Conservation (phyloP, 306 rosid species). For the Parietaria judaica region DNA sequence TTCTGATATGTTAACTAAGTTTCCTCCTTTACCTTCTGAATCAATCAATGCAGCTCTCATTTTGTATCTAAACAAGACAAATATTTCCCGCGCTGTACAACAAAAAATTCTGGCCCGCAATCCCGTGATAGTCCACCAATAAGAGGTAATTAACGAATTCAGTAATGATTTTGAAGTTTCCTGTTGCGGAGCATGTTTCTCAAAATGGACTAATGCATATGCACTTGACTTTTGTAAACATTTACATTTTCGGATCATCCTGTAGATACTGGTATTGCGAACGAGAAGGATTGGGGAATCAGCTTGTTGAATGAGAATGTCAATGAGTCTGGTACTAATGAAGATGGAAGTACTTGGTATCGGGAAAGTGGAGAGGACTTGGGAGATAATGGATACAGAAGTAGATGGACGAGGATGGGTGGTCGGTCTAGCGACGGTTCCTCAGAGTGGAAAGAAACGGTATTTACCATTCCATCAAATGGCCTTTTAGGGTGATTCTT, state of each 20-base stretch:
- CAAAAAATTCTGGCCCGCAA: slow-evolving; percentile 71
- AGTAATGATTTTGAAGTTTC: background rate
- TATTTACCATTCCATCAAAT: slow-evolving; percentile 12
- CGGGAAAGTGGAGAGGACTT: slow-evolving; percentile 80
- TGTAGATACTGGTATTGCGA: slow-evolving; percentile 93
- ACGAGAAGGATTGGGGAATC: slow-evolving; percentile 97
- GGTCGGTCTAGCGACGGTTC: slow-evolving; percentile 67
- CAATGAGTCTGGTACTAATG: slow-evolving; percentile 82
- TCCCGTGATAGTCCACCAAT: slow-evolving; percentile 93
- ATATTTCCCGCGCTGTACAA: slow-evolving; percentile 63
- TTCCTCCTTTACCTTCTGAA: slow-evolving; percentile 8
- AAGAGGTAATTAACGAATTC: slow-evolving; percentile 49
- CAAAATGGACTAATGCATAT: too few species aligned
- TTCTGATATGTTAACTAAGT: background rate
- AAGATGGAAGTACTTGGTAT: slow-evolving; percentile 94
- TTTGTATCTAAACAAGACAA: slow-evolving; percentile 49
- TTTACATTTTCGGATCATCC: slow-evolving; percentile 19
- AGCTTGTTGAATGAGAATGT: slow-evolving; percentile 62
- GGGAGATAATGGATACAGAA: slow-evolving; percentile 85
- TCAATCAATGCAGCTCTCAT: slow-evolving; percentile 35
- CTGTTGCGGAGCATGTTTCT: background rate
- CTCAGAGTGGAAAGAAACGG: slow-evolving; percentile 96
- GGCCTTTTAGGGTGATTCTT: background rate
- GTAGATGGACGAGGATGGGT: slow-evolving; percentile 98
- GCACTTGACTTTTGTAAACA: too few species aligned